Base-by-base conservation (phyloP, 2,329 filamentous ascomycete genomes). In the Verticillium isaacii region DNA sequence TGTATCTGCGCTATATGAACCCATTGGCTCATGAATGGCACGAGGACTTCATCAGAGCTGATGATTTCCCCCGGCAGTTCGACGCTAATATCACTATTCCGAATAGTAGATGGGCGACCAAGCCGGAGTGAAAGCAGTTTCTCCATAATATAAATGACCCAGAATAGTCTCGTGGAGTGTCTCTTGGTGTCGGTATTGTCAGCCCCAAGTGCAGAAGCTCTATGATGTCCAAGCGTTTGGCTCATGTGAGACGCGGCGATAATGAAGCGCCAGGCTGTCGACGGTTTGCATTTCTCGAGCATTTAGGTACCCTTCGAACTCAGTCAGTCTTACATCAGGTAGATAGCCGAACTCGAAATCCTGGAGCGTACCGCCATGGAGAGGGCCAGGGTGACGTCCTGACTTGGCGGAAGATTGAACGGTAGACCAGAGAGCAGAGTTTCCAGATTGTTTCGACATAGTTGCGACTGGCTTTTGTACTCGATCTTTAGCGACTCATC, bases 101-200 rank as follows among this genome's bases (percentile, higher is more conserved):
- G 66, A 11, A 72, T 68, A 0, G 65, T 68, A 0, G 69, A 69
- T 2, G 69, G 63, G 1, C 69, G 68, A 0, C 69, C 70, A 1
- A 72, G 63, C 3, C 69, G 67, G 11, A 72, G 63, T 0, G 68
- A 67, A 1, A 72, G 62, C 0, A 60, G 63, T 56, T 71, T 71
- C 17, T 72, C 71, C 1, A 62, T 61, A 5, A 65, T 59, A 56
- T 71, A 72, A 1, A 70, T 65, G 11, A 64, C 60, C 69, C 69
- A 71, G 37, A 72, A 72, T 0, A 72, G 56, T 8, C 61, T 58
- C 11, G 56, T 64, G 19, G 66, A 67, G 7, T 59, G 55, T 8
- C n/a, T 29, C 6, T 58, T 65, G 2, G 37, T 25, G n/a, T 68
- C 63, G 2, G 57, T 17, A 0, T 56, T 50, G 5, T 12, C 37